phyloP scores from a whole-genome alignment of 495 filamentous ascomycete genomes.

The Penicillium angulare region DNA sequence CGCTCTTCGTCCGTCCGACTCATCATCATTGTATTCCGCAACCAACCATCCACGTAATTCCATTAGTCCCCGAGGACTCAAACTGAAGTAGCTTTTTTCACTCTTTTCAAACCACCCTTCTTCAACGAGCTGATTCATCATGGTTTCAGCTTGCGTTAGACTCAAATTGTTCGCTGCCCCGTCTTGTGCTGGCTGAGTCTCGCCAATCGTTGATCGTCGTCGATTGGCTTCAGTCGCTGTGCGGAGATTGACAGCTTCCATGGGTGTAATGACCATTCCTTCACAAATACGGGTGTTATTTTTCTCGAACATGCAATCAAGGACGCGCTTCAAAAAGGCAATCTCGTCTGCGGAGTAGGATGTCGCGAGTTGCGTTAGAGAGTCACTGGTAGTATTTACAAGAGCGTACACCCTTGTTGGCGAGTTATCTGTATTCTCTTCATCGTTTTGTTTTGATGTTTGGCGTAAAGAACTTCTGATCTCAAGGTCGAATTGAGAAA shows the following conservation, averaged over 20 bases:
- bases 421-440: constrained; percentile 5
- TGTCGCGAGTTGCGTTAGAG: constrained; percentile 84
- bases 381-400: constrained; percentile 85
- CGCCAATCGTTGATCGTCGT: constrained; percentile 36
- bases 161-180: constrained; percentile 58
- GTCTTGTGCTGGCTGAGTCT: constrained; percentile 36
- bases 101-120: constrained; percentile 86
- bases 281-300: constrained; percentile 75
- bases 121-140: constrained; percentile 65
- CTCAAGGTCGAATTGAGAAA: constrained; percentile 82
- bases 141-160: constrained; percentile 70
- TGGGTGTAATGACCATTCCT: constrained; percentile 72
- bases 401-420: constrained; percentile 62
- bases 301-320: constrained; percentile 89
- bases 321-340: constrained; percentile 78
- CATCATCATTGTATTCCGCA: constrained; percentile 81
- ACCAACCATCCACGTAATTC: constrained; percentile 81
- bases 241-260: constrained; percentile 62
- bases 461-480: constrained; percentile 74
- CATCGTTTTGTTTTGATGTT: constrained; percentile 17
- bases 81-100: constrained; percentile 64
- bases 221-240: constrained; percentile 28
- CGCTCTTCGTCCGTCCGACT: constrained; percentile 38
- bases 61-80: constrained; percentile 75
- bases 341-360: constrained; percentile 80